A percentile compares a stretch with the other conserved stretches of the same genome.
Evolutionary conservation across 2,329 filamentous ascomycete genomes (phyloP).

Genomic region (Fusarium foetens): DNA sequence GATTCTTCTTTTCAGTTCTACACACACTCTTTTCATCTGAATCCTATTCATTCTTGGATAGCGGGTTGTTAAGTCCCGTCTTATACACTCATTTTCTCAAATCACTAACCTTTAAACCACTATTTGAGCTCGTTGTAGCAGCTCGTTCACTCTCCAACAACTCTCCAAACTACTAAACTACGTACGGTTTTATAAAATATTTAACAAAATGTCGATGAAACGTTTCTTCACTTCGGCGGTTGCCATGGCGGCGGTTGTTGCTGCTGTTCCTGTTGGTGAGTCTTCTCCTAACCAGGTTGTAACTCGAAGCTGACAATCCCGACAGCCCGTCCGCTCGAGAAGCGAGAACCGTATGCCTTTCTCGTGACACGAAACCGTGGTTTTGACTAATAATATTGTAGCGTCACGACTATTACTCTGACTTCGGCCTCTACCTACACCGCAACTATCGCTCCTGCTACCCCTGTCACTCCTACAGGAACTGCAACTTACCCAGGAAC

Average conservation of each 20-base stretch:
- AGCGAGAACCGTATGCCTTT: slow-evolving; percentile 26
- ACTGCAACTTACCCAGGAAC: slow-evolving; percentile 3
- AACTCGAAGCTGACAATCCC: slow-evolving; percentile 1
- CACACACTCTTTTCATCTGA: slow-evolving; percentile 27
- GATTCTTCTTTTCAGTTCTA: slow-evolving; percentile 12
- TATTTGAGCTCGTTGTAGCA: slow-evolving; percentile 21
- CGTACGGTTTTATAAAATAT: neutral
- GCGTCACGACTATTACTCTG: slow-evolving; percentile 30
- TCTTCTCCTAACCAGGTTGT: neutral
- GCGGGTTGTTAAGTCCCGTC: slow-evolving; percentile 13
- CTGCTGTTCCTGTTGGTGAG: slow-evolving; percentile 42
- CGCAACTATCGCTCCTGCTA: slow-evolving; percentile 20
- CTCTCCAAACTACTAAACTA: neutral
- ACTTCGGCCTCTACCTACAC: slow-evolving; percentile 33
- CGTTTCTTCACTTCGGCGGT: slow-evolving; percentile 40
- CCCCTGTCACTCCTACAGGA: slow-evolving; percentile 1
- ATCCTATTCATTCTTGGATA: slow-evolving; percentile 25
- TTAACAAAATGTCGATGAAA: slow-evolving; percentile 34
- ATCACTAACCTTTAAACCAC: slow-evolving; percentile 10
- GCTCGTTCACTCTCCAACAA: slow-evolving; percentile 26
- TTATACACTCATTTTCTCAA: slow-evolving; percentile 13
- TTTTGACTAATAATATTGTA: neutral
- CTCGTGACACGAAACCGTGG: neutral
- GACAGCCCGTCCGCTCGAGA: slow-evolving; percentile 25
- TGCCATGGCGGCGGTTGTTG: slow-evolving; percentile 35